Evolutionary conservation across 202 grass and related monocot genomes (phyloP).

Genomic region (Panicum hallii): DNA sequence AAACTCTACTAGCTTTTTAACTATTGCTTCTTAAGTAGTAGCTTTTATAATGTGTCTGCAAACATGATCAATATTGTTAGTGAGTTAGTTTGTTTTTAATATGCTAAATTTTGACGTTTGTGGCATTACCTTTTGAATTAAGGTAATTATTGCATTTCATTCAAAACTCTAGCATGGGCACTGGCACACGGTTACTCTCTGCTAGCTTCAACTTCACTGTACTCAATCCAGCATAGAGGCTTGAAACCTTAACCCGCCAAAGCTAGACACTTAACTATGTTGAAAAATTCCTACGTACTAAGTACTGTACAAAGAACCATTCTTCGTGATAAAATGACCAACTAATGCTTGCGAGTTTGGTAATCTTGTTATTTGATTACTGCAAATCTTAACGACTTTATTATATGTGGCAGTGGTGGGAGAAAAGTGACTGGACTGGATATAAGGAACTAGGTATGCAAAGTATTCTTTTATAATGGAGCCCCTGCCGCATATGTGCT

Average conservation of each 20-base stretch:
- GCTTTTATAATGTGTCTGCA: conserved; percentile 9
- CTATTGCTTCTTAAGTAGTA: background rate
- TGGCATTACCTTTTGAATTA: conserved; percentile 19
- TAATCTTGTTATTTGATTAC: conserved; percentile 31
- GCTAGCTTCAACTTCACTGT: conserved; percentile 15
- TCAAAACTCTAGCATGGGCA: background rate
- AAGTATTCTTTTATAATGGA: conserved; percentile 39
- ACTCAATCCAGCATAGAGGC: background rate
- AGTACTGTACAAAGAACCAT: background rate
- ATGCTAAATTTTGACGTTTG: background rate
- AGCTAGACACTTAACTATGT: background rate
- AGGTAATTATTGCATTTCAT: background rate
- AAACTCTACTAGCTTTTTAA: background rate
- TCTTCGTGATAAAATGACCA: conserved; percentile 5
- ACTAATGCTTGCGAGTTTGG: conserved; percentile 1
- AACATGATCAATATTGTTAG: background rate
- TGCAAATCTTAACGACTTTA: conserved; percentile 35
- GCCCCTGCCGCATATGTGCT: conserved; percentile 1
- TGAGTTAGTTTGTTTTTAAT: background rate
- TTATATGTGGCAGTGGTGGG: conserved; percentile 92
- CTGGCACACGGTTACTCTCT: background rate
- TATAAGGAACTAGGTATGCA: conserved; percentile 94
- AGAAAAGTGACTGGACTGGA: conserved; percentile 98
- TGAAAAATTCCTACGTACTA: background rate
- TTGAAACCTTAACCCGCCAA: background rate